phyloP scores from a whole-genome alignment of 2,329 filamentous ascomycete species.

The Eutypa lata region DNA sequence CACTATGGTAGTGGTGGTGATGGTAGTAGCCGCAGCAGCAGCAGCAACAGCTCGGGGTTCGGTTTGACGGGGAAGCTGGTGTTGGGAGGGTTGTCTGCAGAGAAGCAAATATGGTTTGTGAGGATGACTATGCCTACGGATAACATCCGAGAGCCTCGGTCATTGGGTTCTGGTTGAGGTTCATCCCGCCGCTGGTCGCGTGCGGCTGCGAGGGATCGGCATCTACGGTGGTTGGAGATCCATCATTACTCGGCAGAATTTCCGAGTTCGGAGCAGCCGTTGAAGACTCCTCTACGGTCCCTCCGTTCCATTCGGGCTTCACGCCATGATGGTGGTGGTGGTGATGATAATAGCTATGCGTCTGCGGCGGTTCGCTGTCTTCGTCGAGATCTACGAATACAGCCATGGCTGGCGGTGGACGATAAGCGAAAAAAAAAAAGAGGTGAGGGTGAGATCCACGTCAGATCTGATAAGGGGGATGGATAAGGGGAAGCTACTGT shows the following conservation, averaged over 20 bases:
- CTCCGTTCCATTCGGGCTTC: neutral
- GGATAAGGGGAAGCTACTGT: neutral
- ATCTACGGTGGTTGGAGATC: neutral
- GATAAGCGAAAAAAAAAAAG: neutral
- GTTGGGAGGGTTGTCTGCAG: constrained; percentile 15
- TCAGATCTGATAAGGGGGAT: neutral
- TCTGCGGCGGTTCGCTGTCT: neutral
- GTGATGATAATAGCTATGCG: neutral
- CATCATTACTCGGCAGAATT: constrained; percentile 3
- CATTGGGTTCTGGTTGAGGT: constrained; percentile 57
- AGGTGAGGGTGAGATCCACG: neutral
- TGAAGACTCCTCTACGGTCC: neutral
- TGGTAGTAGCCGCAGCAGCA: neutral
- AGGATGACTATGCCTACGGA: constrained; percentile 53
- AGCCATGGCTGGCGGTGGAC: neutral
- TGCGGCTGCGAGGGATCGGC: constrained; percentile 10
- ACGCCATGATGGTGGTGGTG: neutral
- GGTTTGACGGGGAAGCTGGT: neutral
- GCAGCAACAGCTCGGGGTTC: neutral
- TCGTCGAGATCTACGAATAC: neutral
- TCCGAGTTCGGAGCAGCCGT: neutral
- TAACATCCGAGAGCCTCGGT: constrained; percentile 64
- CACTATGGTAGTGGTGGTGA: too few relatives aligned
- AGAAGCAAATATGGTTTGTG: constrained; percentile 19
- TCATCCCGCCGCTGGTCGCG: constrained; percentile 26